Conservation (phyloP, 371 early-diverging fungal species). For the Lichtheimia ornata region DNA sequence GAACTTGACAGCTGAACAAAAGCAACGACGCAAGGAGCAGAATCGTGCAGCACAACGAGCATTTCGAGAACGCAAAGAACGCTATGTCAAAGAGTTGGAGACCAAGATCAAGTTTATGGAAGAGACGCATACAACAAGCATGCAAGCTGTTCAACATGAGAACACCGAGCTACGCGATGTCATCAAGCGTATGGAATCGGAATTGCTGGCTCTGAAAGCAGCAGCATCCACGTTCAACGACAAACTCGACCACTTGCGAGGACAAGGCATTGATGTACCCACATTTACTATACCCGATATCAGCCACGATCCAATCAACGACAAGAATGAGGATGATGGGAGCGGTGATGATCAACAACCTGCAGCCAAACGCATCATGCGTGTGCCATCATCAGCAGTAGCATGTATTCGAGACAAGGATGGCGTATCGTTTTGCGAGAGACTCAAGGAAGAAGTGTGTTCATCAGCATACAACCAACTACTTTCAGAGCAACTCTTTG, state of each 20-base stretch:
- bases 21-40: conserved; percentile 72
- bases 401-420: conserved; percentile 50
- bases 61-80: conserved; percentile 75
- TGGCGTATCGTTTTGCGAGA: conserved; percentile 47
- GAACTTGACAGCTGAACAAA: conserved; percentile 27
- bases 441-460: conserved; percentile 51
- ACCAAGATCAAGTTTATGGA: conserved; percentile 63
- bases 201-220: conserved; percentile 19
- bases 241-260: conserved; percentile 5
- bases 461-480: conserved; percentile 44
- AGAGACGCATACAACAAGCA: conserved; percentile 39
- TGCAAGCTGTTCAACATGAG: conserved; percentile 29
- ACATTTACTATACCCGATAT: conserved; percentile 8
- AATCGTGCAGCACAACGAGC: conserved; percentile 80
- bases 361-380: conserved; percentile 11
- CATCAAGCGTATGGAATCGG: conserved; percentile 33
- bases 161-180: conserved; percentile 25
- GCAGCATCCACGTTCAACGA: neutral
- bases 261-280: conserved; percentile 11
- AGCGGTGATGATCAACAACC: conserved; percentile 7
- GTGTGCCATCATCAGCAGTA: conserved; percentile 30
- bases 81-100: conserved; percentile 69
- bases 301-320: neutral
- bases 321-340: conserved; percentile 4
- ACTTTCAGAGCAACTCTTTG: conserved; percentile 49